phyloP scores from a whole-genome alignment of 805 yeast species.

The Brettanomyces nanus region DNA sequence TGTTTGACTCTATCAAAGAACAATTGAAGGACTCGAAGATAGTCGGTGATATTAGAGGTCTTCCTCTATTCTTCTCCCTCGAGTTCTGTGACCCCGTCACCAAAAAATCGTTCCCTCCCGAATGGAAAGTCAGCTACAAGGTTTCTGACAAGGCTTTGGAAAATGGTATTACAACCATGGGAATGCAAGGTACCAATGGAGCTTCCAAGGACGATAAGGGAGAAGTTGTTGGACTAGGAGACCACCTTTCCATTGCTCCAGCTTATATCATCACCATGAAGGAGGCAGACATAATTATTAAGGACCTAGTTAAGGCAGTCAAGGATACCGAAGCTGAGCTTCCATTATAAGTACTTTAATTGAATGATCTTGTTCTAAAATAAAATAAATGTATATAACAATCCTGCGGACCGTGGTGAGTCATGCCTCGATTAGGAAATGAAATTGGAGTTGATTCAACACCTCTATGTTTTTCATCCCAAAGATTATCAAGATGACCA shows the following conservation, averaged over 20 bases:
- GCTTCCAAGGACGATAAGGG: constrained; percentile 29
- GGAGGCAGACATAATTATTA: constrained; percentile 31
- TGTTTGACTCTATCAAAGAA: constrained; percentile 29
- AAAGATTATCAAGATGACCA: not conserved
- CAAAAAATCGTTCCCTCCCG: constrained; percentile 36
- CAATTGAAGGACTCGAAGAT: constrained; percentile 23
- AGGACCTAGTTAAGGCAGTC: constrained; percentile 17
- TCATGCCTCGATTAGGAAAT: no score
- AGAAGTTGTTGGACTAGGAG: constrained; percentile 10
- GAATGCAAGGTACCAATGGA: constrained; percentile 34
- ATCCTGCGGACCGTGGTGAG: no score
- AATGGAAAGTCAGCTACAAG: constrained; percentile 20
- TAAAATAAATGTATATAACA: not conserved
- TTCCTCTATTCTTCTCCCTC: constrained; percentile 47
- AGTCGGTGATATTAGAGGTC: constrained; percentile 47
- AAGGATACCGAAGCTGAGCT: constrained; percentile 13
- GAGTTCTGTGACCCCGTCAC: constrained; percentile 40
- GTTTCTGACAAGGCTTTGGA: constrained; percentile 28
- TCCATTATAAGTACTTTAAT: constrained; percentile 1
- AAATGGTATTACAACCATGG: constrained; percentile 36
- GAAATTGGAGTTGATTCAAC: no score
- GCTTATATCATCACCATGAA: constrained; percentile 32
- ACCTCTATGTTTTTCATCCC: no score
- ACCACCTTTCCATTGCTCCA: constrained; percentile 36
- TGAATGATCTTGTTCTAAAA: not conserved